Base-by-base conservation (phyloP, 805 yeast species). In the Teunomyces pallodes region DNA sequence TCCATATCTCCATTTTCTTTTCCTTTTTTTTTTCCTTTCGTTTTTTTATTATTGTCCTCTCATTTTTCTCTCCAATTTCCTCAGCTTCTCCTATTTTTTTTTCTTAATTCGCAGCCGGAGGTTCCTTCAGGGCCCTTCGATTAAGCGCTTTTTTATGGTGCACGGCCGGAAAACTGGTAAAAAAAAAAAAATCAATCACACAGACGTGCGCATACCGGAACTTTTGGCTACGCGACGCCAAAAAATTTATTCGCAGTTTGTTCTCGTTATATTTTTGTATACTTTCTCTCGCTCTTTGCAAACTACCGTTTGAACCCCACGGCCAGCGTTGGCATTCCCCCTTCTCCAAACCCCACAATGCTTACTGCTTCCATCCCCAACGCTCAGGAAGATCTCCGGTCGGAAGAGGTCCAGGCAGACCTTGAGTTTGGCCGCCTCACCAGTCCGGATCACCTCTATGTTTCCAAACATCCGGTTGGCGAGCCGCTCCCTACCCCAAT, bases 351-450 rank as follows among this genome's bases (percentile, higher is more conserved):
- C 14, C 17, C 41, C 36, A 14, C 8, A 10, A 40, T 40, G 43
- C 36, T 46, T 16, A 46, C 51, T 38, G 29, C 45, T 28, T 28
- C 38, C 24, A 68, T 73, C 43, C 77, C 77, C 5, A 64, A 70
- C 53, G 75, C 76, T 17, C 75, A 73, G 1, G 50, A 42, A 30
- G 77, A 74, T 46, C 50, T 54, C 32, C 54, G 76, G 20, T 60
- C 75, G 4, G 54, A 51, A 0, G 67, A 58, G 9, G 66, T 60
- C 14, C 58, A 58, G 40, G 69, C 71, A 2, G 87, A 84, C 49
- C 70, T 79, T 57, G 96, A 90, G 64, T 90, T 77, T 65, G 97
- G 96, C 36, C 69, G 75, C 17, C 69, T 86, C 43, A 81, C 89
- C 2, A 80, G 86, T 7, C 61, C 74, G n/a, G 81, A 86, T 13